Evolutionary conservation across 208 protist species (phyloP).

Genomic region (Acanthamoeba quina): DNA sequence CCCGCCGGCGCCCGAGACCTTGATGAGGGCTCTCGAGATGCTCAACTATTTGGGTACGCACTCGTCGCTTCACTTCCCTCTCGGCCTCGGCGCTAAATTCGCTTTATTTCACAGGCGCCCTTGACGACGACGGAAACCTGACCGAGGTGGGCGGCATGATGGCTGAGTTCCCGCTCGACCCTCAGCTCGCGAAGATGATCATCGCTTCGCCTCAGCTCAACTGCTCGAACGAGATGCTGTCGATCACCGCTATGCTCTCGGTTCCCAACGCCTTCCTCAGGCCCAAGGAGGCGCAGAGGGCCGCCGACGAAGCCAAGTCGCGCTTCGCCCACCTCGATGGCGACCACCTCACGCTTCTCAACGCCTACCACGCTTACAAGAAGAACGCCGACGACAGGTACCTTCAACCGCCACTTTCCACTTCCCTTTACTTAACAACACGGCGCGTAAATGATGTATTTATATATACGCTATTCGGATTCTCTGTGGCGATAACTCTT

Average conservation of each 20-base stretch:
- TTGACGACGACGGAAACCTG: constrained; percentile 97
- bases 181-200: constrained; percentile 96
- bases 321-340: constrained; percentile 89
- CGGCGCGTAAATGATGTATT: not conserved
- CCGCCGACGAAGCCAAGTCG: constrained; percentile 91
- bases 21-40: constrained; percentile 95
- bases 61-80: too few relatives aligned
- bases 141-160: constrained; percentile 97
- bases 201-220: constrained; percentile 83
- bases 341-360: constrained; percentile 95
- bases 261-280: constrained; percentile 97
- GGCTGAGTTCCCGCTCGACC: constrained; percentile 99
- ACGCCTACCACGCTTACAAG: constrained; percentile 94
- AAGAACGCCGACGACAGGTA: constrained; percentile 72
- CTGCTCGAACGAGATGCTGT: constrained; percentile 92
- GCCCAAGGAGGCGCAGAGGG: constrained; percentile 93
- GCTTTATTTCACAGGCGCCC: constrained; percentile 90
- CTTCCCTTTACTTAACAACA: not conserved
- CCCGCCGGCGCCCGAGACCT: constrained; percentile 93
- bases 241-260: constrained; percentile 88
- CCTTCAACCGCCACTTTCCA: not conserved
- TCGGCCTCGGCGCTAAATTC: not conserved
- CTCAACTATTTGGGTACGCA: constrained; percentile 95
- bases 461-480: constrained; percentile 39
- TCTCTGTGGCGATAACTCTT: constrained; percentile 4